Percentiles rank a stretch among this genome's conserved stretches.
Conservation (phyloP, 2,329 filamentous ascomycete genomes). For the Hymenoscyphus scutula region DNA sequence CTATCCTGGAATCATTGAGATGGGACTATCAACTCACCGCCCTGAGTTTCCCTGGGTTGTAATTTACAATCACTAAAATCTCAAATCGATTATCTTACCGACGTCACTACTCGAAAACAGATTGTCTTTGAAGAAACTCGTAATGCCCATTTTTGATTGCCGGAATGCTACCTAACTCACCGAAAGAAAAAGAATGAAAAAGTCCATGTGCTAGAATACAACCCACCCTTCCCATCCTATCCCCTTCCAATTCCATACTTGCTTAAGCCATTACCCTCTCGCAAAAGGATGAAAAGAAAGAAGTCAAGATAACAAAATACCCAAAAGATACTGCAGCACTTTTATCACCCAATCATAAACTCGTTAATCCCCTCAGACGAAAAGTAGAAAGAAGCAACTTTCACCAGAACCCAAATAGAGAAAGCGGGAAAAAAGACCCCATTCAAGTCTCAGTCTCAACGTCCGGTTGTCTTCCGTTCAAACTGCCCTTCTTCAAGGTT, state of each 20-base stretch:
- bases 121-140: too few relatives aligned
- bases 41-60: too few relatives aligned
- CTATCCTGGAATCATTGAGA: too few relatives aligned
- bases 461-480: conserved; percentile 77
- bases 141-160: background rate
- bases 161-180: background rate
- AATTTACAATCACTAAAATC: too few relatives aligned
- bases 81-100: too few relatives aligned
- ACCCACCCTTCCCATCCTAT: background rate
- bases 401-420: background rate
- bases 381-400: background rate
- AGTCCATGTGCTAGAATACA: background rate
- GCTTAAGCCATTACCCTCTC: background rate
- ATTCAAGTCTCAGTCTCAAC: conserved; percentile 34
- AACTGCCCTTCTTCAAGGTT: conserved; percentile 70
- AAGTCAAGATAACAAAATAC: background rate
- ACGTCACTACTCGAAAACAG: too few relatives aligned
- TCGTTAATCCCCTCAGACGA: background rate
- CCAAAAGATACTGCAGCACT: background rate
- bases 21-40: too few relatives aligned
- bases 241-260: background rate
- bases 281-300: background rate
- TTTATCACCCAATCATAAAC: background rate
- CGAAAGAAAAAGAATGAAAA: background rate
- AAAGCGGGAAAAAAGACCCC: background rate